Base-by-base conservation (phyloP, 108 stramenopile species). In the Cyclostephanos tholiformis region DNA sequence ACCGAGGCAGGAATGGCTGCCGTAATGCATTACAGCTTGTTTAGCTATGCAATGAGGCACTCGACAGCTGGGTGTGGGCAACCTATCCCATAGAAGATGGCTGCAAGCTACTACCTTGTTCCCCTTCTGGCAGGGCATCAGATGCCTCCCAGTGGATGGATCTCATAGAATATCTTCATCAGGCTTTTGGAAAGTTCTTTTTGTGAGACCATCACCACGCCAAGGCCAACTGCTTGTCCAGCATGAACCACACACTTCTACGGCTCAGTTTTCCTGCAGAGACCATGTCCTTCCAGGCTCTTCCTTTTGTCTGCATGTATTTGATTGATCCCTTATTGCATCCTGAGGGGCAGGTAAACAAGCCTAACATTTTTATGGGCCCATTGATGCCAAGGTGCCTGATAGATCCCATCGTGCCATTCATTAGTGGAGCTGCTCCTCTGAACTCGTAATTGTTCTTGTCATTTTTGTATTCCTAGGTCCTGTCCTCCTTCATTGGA, bases 11-110 rank as follows among this genome's bases (percentile, higher is more conserved):
- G 65, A 35, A 2, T 22, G n/a, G 49, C 67, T 53, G 4, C 55
- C 68, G 0, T 53, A 69, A 12, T 69, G 68, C 51, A 56, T 56
- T 32, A 69, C 25, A 69, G 53, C 32, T 69, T 57, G 19, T 69
- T 57, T 52, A 41, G 2, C 23, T 56, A 29, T 0, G 46, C 48
- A 9, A 57, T 16, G 1, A 26, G 20, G 35, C 53, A 38, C 25
- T 69, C 68, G 0, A 69, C 22, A 6, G 25, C 65, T 25, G 41
- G 38, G 44, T 67, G n/a, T 2, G 65, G 65, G 65, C 38, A 43
- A 4, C 65, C 65, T 1, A 9, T 13, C 44, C 65, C 65, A 67
- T 26, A 67, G 6, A 67, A 67, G 0, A 43, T 43, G 0, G 43
- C 32, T 2, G 32, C 32, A 2, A 32, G 32, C n/a, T n/a, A n/a